A percentile compares a stretch with the other conserved stretches of the same genome.
These are phyloP conservation scores for Colletotrichum spaethianum DNA, from an alignment of 2,329 filamentous ascomycete species.

Conservation along the genomic window DNA sequence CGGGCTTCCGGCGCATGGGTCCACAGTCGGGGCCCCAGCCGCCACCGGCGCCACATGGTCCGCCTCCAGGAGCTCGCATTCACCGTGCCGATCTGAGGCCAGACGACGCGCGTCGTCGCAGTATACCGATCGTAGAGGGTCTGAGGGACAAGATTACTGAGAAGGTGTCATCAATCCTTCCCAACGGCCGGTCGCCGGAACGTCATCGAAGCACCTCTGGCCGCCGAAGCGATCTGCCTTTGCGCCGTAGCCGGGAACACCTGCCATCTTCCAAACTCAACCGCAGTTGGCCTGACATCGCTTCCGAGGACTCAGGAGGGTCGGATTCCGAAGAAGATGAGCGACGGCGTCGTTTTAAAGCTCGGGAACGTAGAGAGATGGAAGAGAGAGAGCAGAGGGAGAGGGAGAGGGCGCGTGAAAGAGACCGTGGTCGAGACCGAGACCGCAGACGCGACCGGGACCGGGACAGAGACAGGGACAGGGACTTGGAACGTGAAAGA, in stretches of 20 bases:
- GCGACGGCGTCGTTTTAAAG: conserved; percentile 42
- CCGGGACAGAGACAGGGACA: conserved; percentile 48
- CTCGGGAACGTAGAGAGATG: conserved; percentile 39
- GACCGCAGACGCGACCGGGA: conserved; percentile 45
- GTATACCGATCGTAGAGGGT: conserved; percentile 54
- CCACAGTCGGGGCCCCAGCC: conserved; percentile 49
- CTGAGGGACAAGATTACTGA: conserved; percentile 61
- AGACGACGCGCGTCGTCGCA: conserved; percentile 55
- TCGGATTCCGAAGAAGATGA: conserved; percentile 53
- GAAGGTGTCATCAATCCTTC: conserved; percentile 60
- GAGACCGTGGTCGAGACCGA: conserved; percentile 57
- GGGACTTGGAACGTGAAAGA: conserved; percentile 51
- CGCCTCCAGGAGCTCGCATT: conserved; percentile 47
- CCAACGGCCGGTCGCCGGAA: conserved; percentile 53
- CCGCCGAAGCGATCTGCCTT: conserved; percentile 42
- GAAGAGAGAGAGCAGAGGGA: conserved; percentile 51
- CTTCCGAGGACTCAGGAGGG: conserved; percentile 54
- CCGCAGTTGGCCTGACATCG: conserved; percentile 58
- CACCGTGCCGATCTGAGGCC: conserved; percentile 52
- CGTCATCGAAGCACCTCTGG: conserved; percentile 55
- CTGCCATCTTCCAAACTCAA: conserved; percentile 57
- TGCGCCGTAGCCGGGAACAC: conserved; percentile 52
- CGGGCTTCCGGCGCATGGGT: conserved; percentile 51
- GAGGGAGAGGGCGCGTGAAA: conserved; percentile 53
- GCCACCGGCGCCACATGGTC: conserved; percentile 44